These are phyloP conservation scores for Vigna hirtella DNA, from an alignment of 306 rosid genomes.

Conservation along the genomic window DNA sequence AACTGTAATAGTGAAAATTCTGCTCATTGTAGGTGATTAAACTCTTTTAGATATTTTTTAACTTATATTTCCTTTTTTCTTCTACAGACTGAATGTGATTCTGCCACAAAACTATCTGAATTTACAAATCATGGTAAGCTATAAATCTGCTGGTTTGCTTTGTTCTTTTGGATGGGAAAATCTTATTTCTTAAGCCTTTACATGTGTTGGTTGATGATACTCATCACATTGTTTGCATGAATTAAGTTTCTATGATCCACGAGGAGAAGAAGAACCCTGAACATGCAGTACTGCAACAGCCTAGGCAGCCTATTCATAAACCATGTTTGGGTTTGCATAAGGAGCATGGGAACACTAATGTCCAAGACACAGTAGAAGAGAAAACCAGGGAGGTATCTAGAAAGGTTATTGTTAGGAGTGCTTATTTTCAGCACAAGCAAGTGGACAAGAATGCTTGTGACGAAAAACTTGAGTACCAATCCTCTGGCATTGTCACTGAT, in stretches of 20 bases:
- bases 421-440: slow-evolving; percentile 68
- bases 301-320: slow-evolving; percentile 72
- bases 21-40: slow-evolving; percentile 17
- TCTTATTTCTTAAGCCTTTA: slow-evolving; percentile 30
- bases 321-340: slow-evolving; percentile 69
- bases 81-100: slow-evolving; percentile 57
- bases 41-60: slow-evolving; percentile 11
- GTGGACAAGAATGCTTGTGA: slow-evolving; percentile 50
- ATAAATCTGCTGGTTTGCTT: slow-evolving; percentile 34
- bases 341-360: slow-evolving; percentile 52
- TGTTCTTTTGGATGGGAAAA: slow-evolving; percentile 31
- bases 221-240: slow-evolving; percentile 48
- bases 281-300: slow-evolving; percentile 60
- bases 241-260: slow-evolving; percentile 46
- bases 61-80: slow-evolving; percentile 9
- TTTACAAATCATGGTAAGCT: slow-evolving; percentile 54
- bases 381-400: slow-evolving; percentile 57
- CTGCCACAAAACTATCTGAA: slow-evolving; percentile 48
- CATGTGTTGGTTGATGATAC: slow-evolving; percentile 37
- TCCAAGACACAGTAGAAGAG: slow-evolving; percentile 51
- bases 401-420: slow-evolving; percentile 76
- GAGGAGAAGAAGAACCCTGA: slow-evolving; percentile 52
- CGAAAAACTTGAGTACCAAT: slow-evolving; percentile 42
- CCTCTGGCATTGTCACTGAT: slow-evolving; percentile 41
- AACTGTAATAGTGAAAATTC: slow-evolving; percentile 36